Conservation (phyloP, 2,329 filamentous ascomycete genomes). For the Colletotrichum plurivorum region DNA sequence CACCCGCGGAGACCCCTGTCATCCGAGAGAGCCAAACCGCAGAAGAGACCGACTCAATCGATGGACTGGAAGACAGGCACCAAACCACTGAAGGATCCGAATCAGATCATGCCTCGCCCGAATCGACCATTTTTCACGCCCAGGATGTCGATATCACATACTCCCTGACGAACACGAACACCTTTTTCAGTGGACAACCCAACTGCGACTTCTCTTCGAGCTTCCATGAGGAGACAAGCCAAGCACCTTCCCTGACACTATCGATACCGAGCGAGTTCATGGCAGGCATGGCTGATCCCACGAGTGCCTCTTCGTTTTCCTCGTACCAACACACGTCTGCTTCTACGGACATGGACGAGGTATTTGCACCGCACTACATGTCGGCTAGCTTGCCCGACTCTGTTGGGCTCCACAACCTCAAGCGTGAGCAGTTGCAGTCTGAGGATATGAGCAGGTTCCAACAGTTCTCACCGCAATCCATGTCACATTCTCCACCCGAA, state of each 20-base stretch:
- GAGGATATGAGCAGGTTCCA: conserved; percentile 41
- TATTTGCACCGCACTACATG: conserved; percentile 18
- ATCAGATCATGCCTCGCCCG: conserved; percentile 37
- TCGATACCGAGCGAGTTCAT: conserved; percentile 38
- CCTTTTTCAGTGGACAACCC: conserved; percentile 33
- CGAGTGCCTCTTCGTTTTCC: conserved; percentile 30
- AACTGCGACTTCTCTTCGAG: conserved; percentile 38
- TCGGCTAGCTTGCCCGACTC: conserved; percentile 21
- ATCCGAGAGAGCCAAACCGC: conserved; percentile 17
- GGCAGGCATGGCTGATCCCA: conserved; percentile 22
- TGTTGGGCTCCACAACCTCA: conserved; percentile 39
- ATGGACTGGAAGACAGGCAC: conserved; percentile 5
- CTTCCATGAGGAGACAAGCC: conserved; percentile 16
- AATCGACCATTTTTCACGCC: conserved; percentile 30
- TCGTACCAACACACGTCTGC: conserved; percentile 35
- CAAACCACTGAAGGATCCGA: conserved; percentile 19
- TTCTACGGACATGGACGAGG: conserved; percentile 24
- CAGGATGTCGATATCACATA: conserved; percentile 31
- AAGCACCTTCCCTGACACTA: conserved; percentile 33
- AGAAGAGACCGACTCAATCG: conserved; percentile 13
- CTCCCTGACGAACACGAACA: conserved; percentile 15
- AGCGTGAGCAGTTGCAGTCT: conserved; percentile 39
- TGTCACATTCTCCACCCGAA: conserved; percentile 46
- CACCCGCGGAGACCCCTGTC: background rate
- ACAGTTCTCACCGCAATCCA: conserved; percentile 49